Conservation (phyloP, 352 stramenopile genomes). For the Blastocystis sp. region DNA sequence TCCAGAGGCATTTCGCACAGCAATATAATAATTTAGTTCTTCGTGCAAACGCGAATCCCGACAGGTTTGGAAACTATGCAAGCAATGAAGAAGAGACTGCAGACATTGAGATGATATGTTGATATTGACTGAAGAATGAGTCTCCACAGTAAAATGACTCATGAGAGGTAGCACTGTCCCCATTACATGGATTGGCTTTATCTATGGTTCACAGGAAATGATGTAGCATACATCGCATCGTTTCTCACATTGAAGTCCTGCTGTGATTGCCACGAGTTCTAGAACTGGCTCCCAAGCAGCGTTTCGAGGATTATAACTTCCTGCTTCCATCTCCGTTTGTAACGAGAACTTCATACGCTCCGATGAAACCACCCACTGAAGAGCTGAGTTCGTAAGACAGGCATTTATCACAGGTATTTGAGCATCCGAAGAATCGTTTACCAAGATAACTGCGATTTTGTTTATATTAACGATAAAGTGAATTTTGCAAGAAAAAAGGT, state of each 20-base stretch:
- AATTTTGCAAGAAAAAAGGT: neutral
- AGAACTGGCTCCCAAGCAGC: constrained; percentile 6
- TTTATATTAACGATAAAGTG: constrained; percentile 1
- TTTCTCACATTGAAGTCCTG: neutral
- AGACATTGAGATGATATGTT: neutral
- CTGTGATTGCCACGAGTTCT: neutral
- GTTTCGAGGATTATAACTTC: neutral
- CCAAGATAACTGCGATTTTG: neutral
- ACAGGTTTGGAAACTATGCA: neutral
- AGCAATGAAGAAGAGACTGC: neutral
- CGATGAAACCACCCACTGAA: neutral
- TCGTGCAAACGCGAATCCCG: neutral
- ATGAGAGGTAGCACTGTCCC: neutral
- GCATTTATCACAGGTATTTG: neutral
- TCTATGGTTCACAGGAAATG: neutral
- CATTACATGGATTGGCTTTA: neutral
- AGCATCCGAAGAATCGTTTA: constrained; percentile 35
- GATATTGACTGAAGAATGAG: neutral
- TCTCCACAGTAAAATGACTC: neutral
- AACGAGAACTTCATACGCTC: neutral
- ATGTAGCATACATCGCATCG: neutral
- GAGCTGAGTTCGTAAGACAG: neutral
- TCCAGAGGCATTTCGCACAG: neutral
- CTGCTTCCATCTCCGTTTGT: neutral
- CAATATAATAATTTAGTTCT: neutral